Evolutionary conservation across 202 grass and related monocot genomes (phyloP).

Genomic region (Setaria viridis): DNA sequence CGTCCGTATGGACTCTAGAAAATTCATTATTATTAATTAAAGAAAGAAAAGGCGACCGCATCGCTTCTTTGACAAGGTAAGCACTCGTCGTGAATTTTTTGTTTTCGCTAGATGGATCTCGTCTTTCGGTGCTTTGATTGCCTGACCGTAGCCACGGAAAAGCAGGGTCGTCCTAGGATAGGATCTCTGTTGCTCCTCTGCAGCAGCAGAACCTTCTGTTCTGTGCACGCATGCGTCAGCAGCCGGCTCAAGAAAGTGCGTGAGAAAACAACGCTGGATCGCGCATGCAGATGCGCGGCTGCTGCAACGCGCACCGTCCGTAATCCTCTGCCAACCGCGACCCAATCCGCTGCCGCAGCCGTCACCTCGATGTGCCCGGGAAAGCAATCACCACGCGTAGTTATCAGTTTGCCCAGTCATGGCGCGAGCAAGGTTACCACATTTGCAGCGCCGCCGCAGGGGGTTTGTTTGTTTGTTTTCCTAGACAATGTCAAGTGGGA

Average conservation of each 20-base stretch:
- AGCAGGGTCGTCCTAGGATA: background rate
- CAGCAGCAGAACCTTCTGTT: too few relatives aligned
- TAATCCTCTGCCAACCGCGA: too few relatives aligned
- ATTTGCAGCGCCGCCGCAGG: background rate
- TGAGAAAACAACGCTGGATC: too few relatives aligned
- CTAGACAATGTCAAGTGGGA: background rate
- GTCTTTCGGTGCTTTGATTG: slow-evolving; percentile 41
- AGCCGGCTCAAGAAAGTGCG: too few relatives aligned
- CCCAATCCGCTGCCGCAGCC: background rate
- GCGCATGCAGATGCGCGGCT: too few relatives aligned
- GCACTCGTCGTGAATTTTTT: background rate
- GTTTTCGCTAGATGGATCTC: background rate
- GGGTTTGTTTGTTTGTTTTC: background rate
- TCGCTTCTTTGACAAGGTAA: slow-evolving; percentile 35
- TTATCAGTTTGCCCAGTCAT: background rate
- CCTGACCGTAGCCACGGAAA: background rate
- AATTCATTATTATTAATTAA: background rate
- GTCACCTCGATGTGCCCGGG: background rate
- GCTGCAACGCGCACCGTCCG: too few relatives aligned
- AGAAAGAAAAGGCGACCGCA: background rate
- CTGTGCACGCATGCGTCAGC: too few relatives aligned
- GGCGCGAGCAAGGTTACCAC: background rate
- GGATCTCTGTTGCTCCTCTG: background rate
- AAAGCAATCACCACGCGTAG: background rate
- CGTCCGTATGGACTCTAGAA: background rate